Base-by-base conservation (phyloP, 108 stramenopile genomes). In the Nitzschia sp. region DNA sequence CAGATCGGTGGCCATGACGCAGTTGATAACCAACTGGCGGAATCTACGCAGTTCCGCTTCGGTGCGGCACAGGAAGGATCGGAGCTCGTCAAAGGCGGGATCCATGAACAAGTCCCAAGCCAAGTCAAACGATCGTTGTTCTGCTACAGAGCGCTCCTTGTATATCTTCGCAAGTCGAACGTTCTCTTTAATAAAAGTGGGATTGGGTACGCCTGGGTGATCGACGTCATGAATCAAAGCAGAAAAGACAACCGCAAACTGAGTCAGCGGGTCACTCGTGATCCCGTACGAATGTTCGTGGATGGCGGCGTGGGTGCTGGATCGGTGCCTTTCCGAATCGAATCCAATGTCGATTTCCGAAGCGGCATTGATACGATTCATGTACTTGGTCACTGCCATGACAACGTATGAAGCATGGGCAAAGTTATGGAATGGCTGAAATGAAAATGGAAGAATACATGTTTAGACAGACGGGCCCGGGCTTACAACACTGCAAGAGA, bases 1-100 rank as follows among this genome's bases (percentile, higher is more conserved):
- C 17, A 76, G 64, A 55, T 76, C 75, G 15, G 75, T 76, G n/a
- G 75, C 75, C 4, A 76, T 62, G 29, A 76, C 66, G 13, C 63
- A 55, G 42, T 71, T 71, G 48, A 76, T 71, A n/a, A 76, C 48
- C 23, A 76, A n/a, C n/a, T n/a, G n/a, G n/a, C n/a, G n/a, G n/a
- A n/a, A n/a, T n/a, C n/a, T n/a, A n/a, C n/a, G n/a, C 57, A 70
- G 61, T 23, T 59, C 56, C 32, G 32, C 21, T 26, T 54, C 70
- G n/a, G 61, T 68, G 62, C 38, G 25, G 24, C 70, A 71, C 6
- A 76, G 46, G 11, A 30, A 19, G 0, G 24, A 26, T 24, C 61
- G 62, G 8, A 76, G 54, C 28, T 46, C 29, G 18, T 29, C 19
- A 19, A 70, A 76, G 13, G 58, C 25, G 32, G 46, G 42, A 34